Base-by-base conservation (phyloP, 2,329 filamentous ascomycete species). In the Aspergillus quadricinctus region DNA sequence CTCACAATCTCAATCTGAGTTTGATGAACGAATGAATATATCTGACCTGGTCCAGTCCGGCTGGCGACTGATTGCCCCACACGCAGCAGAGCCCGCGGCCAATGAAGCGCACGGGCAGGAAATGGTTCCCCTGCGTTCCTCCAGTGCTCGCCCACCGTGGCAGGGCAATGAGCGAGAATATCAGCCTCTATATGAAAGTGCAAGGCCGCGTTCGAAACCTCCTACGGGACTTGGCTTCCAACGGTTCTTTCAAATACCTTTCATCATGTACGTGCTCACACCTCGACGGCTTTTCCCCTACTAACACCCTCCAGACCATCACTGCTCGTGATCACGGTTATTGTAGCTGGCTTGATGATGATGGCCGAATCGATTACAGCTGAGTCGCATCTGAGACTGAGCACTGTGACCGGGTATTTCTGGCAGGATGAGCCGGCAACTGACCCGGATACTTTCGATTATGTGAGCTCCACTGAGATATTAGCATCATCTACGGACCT, bases 381-480 rank as follows among this genome's bases (percentile, higher is more conserved):
- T 25, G 50, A 57, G 41, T 64, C 60, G 14, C 59, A 71, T 49
- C 66, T 72, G 56, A 62, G 63, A 6, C 77, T 77, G 56, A 69
- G 67, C 27, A 75, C 76, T 3, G 75, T 82, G 1, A 59, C 70
- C 0, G 80, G 80, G 1, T 78, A 78, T 62, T 83, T 83, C 64
- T 61, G 76, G 37, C 80, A 82, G 64, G 79, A 80, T 64, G 77
- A 80, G n/a, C 71, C 73, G 10, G 57, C 62, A 9, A 82, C 80
- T 1, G 73, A 82, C 61, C 69, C 77, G 6, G 65, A 62, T 5
- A 73, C 64, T 9, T 82, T 82, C 57, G 75, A 82, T 67, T 81
- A 80, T 66, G 77, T 80, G 71, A 63, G 68, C 57, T 46, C 14
- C 27, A 17, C 25, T n/a, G 25, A 40, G 25, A 4, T 1, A n/a